Evolutionary conservation across 129 eudicot genomes (phyloP).

Genomic region (Tagetes patula): DNA sequence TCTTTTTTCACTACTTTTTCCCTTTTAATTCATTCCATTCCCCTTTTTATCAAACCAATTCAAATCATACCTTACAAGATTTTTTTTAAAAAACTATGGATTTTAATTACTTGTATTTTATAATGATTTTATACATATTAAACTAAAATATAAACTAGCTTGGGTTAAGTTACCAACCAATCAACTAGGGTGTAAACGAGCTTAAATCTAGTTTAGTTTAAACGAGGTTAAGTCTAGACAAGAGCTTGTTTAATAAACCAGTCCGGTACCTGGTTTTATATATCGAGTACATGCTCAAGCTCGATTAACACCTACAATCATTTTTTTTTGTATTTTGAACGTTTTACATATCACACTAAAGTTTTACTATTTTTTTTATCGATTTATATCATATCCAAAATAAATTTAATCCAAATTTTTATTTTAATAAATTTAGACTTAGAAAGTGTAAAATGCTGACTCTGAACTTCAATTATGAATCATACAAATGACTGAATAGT

Average conservation of each 20-base stretch:
- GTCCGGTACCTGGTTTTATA: too few species aligned
- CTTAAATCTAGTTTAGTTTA: not conserved
- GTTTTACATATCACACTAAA: not conserved
- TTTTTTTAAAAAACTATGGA: not conserved
- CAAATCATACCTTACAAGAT: not conserved
- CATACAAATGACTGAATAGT: not conserved
- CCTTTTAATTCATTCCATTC: not conserved
- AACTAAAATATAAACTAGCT: not conserved
- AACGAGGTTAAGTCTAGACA: not conserved
- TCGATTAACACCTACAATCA: too few species aligned
- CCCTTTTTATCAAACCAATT: not conserved
- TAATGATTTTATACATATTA: not conserved
- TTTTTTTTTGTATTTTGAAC: too few species aligned
- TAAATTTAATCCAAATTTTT: not conserved
- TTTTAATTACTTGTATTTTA: not conserved
- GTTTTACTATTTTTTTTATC: not conserved
- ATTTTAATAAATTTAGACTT: not conserved
- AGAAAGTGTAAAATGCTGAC: not conserved
- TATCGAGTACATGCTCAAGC: not conserved
- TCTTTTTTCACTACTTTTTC: constrained; percentile 25
- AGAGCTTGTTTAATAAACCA: not conserved
- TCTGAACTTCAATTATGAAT: not conserved
- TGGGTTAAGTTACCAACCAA: not conserved
- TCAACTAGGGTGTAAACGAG: not conserved
- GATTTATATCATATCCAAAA: not conserved